Percentiles rank a stretch among this genome's conserved stretches.
Conservation (phyloP, 2,329 filamentous ascomycete species). For the Anisogramma anomala region DNA sequence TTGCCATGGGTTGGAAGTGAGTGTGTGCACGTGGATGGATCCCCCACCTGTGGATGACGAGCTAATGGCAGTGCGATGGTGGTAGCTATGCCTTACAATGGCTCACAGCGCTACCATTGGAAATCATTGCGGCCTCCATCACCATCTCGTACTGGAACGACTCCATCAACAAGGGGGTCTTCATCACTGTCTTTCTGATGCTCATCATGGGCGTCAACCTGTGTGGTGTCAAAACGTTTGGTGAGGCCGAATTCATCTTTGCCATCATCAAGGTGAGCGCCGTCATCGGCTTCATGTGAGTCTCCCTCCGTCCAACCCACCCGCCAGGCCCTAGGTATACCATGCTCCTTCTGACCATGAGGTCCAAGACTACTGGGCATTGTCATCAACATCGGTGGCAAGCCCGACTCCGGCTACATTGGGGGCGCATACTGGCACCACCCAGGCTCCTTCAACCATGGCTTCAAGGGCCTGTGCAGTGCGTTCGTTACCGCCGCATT, state of each 20-base stretch:
- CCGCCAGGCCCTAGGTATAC: conserved; percentile 79
- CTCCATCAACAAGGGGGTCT: conserved; percentile 55
- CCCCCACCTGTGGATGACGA: not conserved
- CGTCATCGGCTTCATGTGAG: conserved; percentile 78
- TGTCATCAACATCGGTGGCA: conserved; percentile 74
- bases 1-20: conserved; percentile 90
- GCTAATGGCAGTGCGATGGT: conserved; percentile 3
- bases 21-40: conserved; percentile 21
- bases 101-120: conserved; percentile 71
- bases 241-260: conserved; percentile 82
- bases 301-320: conserved; percentile 16
- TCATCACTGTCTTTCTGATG: conserved; percentile 70
- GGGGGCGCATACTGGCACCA: conserved; percentile 65
- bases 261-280: conserved; percentile 77
- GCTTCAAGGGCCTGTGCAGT: conserved; percentile 71
- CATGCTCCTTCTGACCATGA: conserved; percentile 3
- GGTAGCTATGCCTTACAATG: conserved; percentile 73
- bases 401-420: conserved; percentile 62
- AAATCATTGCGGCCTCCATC: conserved; percentile 77
- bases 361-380: conserved; percentile 77
- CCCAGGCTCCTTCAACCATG: conserved; percentile 76
- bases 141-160: conserved; percentile 73
- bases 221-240: conserved; percentile 79
- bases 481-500: conserved; percentile 70
- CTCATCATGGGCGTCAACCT: conserved; percentile 73